Evolutionary conservation across 345 rosid genomes (phyloP), one percentile per base, ranked within the genome.

Genomic region (Kernera saxatilis): DNA sequence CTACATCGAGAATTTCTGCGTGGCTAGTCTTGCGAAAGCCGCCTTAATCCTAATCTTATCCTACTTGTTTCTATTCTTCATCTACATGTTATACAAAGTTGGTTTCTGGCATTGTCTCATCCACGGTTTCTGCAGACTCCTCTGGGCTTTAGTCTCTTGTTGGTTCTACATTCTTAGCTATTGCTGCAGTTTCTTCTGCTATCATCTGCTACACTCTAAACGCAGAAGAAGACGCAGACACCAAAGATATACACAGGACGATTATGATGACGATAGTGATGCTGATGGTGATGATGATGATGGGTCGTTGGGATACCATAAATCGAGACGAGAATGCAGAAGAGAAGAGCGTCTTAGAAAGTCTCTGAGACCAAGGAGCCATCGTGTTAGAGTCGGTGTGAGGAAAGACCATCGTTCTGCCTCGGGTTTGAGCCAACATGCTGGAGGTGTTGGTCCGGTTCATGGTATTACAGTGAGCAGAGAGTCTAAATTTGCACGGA

Each of bases 1-100:
- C 72, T 82, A 76, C 75, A 32, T 83, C 4, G 85, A 85, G 79
- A 77, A 82, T 55, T 87, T 83, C 57, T 83, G 86, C 55, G 78
- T 83, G 68, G 83, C 81, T 57, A 77, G 77, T 80, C 76, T 82
- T 32, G 77, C 85, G 3, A 83, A 85, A 77, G 58, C 78, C 75
- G 82, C 79, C 26, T 52, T 75, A 43, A 68, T 76, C 8, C 41
- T 83, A 27, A 51, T 72, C 32, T 6, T 82, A 9, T 51, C 64
- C 17, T 83, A 85, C 70, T 41, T 78, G 4, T 76, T 82, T 64
- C 83, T 78, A 0, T 51, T 84, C 11, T 84, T 84, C 83, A 57
- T 85, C 54, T 81, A 78, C 70, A 79, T 87, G 57, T 44, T 80
- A 22, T 54, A 85, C 45, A 85, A 81, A 79, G 35, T 80, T 39